Evolutionary conservation across 1,284 basidiomycete genomes (phyloP).

Genomic region (Cutaneotrichosporon daszewskae): DNA sequence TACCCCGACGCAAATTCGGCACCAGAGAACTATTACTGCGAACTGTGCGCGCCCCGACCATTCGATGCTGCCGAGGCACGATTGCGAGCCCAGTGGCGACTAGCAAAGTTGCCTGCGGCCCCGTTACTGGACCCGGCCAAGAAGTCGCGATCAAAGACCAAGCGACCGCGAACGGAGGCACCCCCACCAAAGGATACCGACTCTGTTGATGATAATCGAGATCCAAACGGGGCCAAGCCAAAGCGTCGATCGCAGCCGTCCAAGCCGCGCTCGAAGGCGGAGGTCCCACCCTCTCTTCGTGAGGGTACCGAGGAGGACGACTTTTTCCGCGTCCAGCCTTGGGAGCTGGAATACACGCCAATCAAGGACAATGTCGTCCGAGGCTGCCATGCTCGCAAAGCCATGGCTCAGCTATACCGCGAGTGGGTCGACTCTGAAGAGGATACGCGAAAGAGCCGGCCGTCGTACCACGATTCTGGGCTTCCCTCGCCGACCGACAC

Average conservation of each 20-base stretch:
- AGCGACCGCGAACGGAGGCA: constrained; percentile 12
- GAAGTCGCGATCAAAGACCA: constrained; percentile 14
- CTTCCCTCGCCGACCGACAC: constrained; percentile 43
- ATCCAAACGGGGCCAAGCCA: constrained; percentile 10
- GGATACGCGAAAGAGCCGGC: constrained; percentile 14
- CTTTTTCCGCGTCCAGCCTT: constrained; percentile 36
- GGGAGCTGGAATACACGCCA: constrained; percentile 45
- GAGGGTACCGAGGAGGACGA: constrained; percentile 28
- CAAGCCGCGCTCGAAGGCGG: constrained; percentile 12
- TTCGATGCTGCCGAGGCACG: constrained; percentile 30
- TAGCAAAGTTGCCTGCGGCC: neutral
- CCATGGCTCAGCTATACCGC: constrained; percentile 30
- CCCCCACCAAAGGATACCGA: no score
- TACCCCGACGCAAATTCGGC: constrained; percentile 61
- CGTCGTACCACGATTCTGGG: constrained; percentile 32
- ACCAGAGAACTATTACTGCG: constrained; percentile 56
- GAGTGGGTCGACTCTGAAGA: constrained; percentile 41
- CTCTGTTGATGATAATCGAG: constrained; percentile 8
- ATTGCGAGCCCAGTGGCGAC: constrained; percentile 3
- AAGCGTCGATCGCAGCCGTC: constrained; percentile 7
- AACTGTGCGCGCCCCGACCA: constrained; percentile 40
- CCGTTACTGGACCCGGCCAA: constrained; percentile 3
- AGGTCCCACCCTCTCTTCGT: neutral
- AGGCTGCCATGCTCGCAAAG: constrained; percentile 24
- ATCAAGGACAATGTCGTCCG: constrained; percentile 40